phyloP scores from a whole-genome alignment of 768 basidiomycete species.

The Leccinum subgranulosum region DNA sequence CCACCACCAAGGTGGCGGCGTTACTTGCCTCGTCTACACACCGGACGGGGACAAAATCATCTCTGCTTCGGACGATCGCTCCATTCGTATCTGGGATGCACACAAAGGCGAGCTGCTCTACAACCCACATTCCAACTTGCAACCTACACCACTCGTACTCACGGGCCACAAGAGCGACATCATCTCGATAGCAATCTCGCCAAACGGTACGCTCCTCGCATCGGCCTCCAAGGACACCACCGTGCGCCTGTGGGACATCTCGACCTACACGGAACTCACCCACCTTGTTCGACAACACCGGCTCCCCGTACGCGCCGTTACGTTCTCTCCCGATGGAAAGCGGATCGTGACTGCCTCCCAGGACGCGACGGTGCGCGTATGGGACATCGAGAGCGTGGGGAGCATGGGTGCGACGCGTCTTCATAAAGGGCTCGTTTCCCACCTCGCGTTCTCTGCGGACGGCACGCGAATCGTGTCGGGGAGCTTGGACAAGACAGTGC shows the following conservation, averaged over 20 bases:
- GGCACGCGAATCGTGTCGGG: conserved; percentile 30
- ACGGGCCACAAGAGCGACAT: conserved; percentile 24
- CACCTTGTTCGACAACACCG: conserved; percentile 30
- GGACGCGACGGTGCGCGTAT: conserved; percentile 29
- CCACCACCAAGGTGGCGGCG: conserved; percentile 13
- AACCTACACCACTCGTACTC: conserved; percentile 11
- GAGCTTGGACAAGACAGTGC: conserved; percentile 28
- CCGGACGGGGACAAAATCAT: conserved; percentile 28
- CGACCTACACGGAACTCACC: conserved; percentile 16
- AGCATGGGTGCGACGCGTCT: conserved; percentile 23
- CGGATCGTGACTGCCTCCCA: conserved; percentile 27
- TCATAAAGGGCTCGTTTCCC: conserved; percentile 28
- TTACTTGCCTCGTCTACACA: conserved; percentile 28
- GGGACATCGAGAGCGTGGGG: conserved; percentile 29
- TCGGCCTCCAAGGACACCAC: conserved; percentile 32
- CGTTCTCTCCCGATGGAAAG: conserved; percentile 27
- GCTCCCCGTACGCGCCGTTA: conserved; percentile 22
- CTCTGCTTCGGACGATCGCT: conserved; percentile 31
- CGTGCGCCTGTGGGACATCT: conserved; percentile 30
- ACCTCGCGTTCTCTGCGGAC: conserved; percentile 27
- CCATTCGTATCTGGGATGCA: conserved; percentile 30
- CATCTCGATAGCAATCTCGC: conserved; percentile 29
- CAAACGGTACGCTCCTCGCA: conserved; percentile 26
- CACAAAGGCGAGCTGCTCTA: conserved; percentile 17
- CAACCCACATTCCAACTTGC: conserved; percentile 2